Conservation (phyloP, 2,329 filamentous ascomycete genomes). For the Fusarium torreyae region DNA sequence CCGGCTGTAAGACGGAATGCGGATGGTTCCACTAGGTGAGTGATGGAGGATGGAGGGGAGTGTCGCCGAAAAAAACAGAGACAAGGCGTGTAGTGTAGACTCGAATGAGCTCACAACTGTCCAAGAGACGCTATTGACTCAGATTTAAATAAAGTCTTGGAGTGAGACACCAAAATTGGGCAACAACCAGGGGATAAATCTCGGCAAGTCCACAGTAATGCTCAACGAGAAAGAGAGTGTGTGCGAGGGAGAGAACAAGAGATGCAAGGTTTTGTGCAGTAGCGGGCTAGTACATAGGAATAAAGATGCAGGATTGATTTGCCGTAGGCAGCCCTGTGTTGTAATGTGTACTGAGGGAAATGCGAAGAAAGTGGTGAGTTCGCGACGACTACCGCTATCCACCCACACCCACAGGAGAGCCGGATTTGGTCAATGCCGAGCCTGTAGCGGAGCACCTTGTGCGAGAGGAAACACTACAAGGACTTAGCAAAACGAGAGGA, state of each 20-base stretch:
- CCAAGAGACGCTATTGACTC: conserved; percentile 24
- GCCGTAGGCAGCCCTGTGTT: conserved; percentile 12
- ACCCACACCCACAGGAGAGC: conserved; percentile 36
- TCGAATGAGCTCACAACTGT: conserved; percentile 13
- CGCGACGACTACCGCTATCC: conserved; percentile 9
- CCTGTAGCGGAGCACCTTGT: conserved; percentile 33
- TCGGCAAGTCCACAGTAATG: conserved; percentile 8
- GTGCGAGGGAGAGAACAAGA: background rate
- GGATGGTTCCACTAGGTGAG: conserved; percentile 46
- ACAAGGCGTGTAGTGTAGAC: conserved; percentile 31
- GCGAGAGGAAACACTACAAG: conserved; percentile 9
- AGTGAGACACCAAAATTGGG: conserved; percentile 20
- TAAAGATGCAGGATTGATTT: conserved; percentile 12
- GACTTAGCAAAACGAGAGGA: background rate
- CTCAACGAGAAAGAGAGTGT: background rate
- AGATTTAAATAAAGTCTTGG: conserved; percentile 17
- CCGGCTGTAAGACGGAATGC: conserved; percentile 47
- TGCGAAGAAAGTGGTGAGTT: conserved; percentile 18
- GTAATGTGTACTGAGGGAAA: conserved; percentile 24
- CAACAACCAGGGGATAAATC: conserved; percentile 5
- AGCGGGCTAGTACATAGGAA: conserved; percentile 1
- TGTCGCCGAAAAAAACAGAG: conserved; percentile 33
- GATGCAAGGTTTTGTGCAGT: background rate
- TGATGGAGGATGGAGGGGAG: conserved; percentile 36
- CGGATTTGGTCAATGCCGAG: conserved; percentile 45